Conservation (phyloP, 2,329 filamentous ascomycete species). For the Colletotrichum endophyticum region DNA sequence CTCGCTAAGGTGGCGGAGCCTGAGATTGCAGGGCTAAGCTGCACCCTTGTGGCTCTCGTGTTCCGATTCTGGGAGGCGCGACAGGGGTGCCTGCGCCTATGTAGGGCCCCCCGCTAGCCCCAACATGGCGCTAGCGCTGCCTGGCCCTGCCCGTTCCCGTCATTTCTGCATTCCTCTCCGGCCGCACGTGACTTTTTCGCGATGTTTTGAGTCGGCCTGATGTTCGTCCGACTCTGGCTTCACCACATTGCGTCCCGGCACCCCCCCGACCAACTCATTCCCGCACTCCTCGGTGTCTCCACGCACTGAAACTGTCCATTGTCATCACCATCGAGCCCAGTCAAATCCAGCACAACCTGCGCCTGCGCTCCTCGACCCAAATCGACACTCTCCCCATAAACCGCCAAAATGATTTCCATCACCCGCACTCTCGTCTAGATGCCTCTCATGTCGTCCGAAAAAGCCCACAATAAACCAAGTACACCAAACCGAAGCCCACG, state of each 20-base stretch:
- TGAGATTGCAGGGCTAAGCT: background rate
- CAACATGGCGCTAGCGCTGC: background rate
- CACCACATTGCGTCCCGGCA: conserved; percentile 18
- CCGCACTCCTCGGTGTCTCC: conserved; percentile 20
- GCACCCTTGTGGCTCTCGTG: background rate
- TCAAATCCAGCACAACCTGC: background rate
- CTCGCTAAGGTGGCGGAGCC: conserved; percentile 18
- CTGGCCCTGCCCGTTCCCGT: background rate
- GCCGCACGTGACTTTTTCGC: conserved; percentile 9
- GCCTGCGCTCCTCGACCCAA: background rate
- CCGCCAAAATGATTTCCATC: background rate
- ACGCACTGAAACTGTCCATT: conserved; percentile 20
- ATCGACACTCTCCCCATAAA: background rate
- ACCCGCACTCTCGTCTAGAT: background rate
- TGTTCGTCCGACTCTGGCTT: conserved; percentile 11
- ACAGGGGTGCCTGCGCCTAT: background rate
- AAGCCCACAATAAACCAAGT: background rate
- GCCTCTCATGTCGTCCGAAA: conserved; percentile 9
- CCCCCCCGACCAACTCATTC: conserved; percentile 19
- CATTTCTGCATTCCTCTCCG: background rate
- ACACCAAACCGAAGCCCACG: conserved; percentile 2
- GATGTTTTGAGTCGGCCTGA: conserved; percentile 19
- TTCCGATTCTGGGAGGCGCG: background rate
- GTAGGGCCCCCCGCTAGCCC: background rate
- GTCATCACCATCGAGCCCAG: conserved; percentile 14